Evolutionary conservation across 2,329 filamentous ascomycete species (phyloP).

Genomic region (Pseudogymnoascus sp.): DNA sequence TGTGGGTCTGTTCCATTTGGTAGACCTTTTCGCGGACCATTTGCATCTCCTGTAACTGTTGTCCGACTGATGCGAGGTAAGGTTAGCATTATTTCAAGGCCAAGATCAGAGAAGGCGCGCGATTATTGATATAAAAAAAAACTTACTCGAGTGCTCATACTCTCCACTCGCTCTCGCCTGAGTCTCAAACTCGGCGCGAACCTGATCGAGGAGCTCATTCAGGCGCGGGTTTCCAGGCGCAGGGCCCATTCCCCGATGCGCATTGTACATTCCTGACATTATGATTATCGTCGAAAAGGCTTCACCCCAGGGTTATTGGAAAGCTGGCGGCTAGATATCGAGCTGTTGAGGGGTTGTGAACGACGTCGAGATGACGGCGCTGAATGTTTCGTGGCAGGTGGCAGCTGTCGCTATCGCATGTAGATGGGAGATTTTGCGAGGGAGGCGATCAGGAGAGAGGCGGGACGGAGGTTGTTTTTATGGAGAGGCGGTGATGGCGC

Average conservation of each 20-base stretch:
- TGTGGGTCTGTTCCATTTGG: conserved; percentile 81
- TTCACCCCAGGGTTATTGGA: not conserved
- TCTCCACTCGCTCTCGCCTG: conserved; percentile 74
- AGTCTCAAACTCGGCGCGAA: conserved; percentile 83
- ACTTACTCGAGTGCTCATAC: conserved; percentile 90
- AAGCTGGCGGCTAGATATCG: not conserved
- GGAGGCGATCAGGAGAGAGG: not conserved
- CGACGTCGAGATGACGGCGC: not conserved
- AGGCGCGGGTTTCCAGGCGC: conserved; percentile 60
- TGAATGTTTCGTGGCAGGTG: not conserved
- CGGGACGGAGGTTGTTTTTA: not conserved
- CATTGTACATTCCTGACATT: conserved; percentile 72
- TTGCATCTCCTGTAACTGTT: conserved; percentile 91
- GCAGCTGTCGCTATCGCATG: not conserved
- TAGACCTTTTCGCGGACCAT: conserved; percentile 90
- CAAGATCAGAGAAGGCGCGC: not conserved
- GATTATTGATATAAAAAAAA: not conserved
- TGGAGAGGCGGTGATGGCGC: not conserved
- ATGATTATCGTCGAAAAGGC: not conserved
- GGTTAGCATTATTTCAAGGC: not conserved
- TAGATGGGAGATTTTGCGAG: not conserved
- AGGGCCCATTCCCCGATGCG: conserved; percentile 72
- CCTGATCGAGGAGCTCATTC: conserved; percentile 83
- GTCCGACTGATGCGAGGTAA: conserved; percentile 57
- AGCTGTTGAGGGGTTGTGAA: not conserved